Percentiles rank a stretch among this genome's conserved stretches.
Conservation (phyloP, 345 rosid species). For the Stellera chamaejasme region DNA sequence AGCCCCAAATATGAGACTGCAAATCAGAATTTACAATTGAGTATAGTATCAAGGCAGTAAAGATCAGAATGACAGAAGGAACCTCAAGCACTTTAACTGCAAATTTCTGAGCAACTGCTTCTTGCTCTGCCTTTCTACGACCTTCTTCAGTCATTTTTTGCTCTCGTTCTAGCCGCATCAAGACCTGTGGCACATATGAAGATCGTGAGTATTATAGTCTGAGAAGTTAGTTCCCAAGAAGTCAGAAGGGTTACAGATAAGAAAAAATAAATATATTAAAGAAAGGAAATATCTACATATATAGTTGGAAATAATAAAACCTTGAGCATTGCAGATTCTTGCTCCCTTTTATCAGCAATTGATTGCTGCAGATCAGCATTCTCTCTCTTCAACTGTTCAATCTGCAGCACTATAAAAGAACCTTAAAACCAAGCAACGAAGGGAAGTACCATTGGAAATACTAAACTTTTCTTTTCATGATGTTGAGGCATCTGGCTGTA, state of each 20-base stretch:
- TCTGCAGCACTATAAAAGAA: constrained; percentile 24
- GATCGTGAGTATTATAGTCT: not conserved
- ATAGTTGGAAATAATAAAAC: constrained; percentile 16
- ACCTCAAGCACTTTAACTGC: constrained; percentile 71
- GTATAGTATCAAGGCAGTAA: not conserved
- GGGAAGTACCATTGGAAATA: constrained; percentile 9
- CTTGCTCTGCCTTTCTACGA: constrained; percentile 66
- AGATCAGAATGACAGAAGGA: constrained; percentile 1
- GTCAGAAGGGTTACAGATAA: no score
- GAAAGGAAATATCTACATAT: no score
- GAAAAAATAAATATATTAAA: no score
- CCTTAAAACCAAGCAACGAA: constrained; percentile 7
- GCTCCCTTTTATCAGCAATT: constrained; percentile 68
- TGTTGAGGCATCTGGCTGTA: no score
- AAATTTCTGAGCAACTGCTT: constrained; percentile 60
- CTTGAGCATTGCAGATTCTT: constrained; percentile 79
- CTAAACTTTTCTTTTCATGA: not conserved
- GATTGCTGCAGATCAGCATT: constrained; percentile 36
- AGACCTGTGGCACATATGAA: constrained; percentile 36
- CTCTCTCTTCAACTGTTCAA: constrained; percentile 66
- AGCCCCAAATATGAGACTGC: not conserved
- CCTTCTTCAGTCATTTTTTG: constrained; percentile 92
- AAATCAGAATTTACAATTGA: not conserved
- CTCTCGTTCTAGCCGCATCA: constrained; percentile 83
- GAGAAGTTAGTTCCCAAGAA: no score